A percentile compares a stretch with the other conserved stretches of the same genome.
Conservation (phyloP, 1,284 basidiomycete genomes). For the Bondarzewia mesenterica region DNA sequence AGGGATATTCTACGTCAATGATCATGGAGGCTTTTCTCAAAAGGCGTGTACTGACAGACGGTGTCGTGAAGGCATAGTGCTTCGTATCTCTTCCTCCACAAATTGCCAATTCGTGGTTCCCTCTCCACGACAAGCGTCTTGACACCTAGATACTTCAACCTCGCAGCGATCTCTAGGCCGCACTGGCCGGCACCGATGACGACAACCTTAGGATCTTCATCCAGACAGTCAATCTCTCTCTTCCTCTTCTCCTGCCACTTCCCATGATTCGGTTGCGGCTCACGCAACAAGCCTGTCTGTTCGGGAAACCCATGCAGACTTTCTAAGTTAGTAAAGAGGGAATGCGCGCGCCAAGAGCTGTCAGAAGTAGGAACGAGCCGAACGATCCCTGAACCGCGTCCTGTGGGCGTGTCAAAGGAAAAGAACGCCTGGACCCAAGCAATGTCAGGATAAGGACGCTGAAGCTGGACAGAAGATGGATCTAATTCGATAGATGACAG, state of each 20-base stretch:
- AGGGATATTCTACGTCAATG: background rate
- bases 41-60: slow-evolving; percentile 41
- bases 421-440: slow-evolving; percentile 53
- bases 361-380: slow-evolving; percentile 41
- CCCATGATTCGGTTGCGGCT: slow-evolving; percentile 31
- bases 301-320: slow-evolving; percentile 44
- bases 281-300: slow-evolving; percentile 28
- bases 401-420: slow-evolving; percentile 46
- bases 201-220: slow-evolving; percentile 35
- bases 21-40: background rate
- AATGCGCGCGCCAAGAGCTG: slow-evolving; percentile 50
- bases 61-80: slow-evolving; percentile 58
- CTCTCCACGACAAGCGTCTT: slow-evolving; percentile 47
- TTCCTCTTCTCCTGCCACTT: slow-evolving; percentile 31
- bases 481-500: slow-evolving; percentile 32
- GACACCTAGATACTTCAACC: slow-evolving; percentile 47
- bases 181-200: slow-evolving; percentile 62
- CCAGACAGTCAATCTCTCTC: slow-evolving; percentile 32
- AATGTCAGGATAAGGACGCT: slow-evolving; percentile 44
- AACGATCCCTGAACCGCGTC: slow-evolving; percentile 41
- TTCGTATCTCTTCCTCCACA: slow-evolving; percentile 53
- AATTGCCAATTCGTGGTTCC: slow-evolving; percentile 44
- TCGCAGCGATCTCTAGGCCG: slow-evolving; percentile 52
- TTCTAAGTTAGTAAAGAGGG: slow-evolving; percentile 54
- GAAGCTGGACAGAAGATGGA: slow-evolving; percentile 23